These are phyloP conservation scores for Podosphaera xanthii DNA, from an alignment of 2,329 filamentous ascomycete species.

Conservation along the genomic window DNA sequence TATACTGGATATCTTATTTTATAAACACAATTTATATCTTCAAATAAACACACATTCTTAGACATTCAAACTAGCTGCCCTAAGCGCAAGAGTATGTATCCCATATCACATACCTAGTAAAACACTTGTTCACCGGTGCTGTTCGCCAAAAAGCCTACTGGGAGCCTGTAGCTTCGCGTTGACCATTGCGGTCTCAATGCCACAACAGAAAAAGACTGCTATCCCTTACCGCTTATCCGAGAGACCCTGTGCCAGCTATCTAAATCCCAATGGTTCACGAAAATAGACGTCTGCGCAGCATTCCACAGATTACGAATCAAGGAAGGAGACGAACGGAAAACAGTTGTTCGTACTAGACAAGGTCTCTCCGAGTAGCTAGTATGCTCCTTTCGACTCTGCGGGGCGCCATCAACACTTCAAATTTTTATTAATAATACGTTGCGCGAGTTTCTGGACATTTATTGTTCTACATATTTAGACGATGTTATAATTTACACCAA, in stretches of 20 bases:
- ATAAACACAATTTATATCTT: too few species aligned
- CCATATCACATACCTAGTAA: too few species aligned
- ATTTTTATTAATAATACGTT: neutral
- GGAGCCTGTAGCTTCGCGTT: neutral
- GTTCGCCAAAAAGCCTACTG: neutral
- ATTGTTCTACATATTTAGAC: neutral
- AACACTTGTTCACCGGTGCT: too few species aligned
- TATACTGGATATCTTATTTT: too few species aligned
- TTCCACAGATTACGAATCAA: neutral
- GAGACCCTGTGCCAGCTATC: neutral
- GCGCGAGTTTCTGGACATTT: neutral
- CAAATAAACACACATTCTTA: too few species aligned
- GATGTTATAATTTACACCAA: neutral
- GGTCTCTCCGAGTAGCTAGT: neutral
- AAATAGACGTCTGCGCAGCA: neutral
- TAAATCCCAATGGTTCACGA: neutral
- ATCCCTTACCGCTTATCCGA: neutral
- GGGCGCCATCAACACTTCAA: neutral
- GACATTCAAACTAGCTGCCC: neutral
- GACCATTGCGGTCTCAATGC: neutral
- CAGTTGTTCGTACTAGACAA: neutral
- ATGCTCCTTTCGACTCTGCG: neutral
- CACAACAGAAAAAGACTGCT: neutral
- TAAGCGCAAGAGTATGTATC: neutral
- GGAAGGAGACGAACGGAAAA: slow-evolving; percentile 1